A percentile compares a stretch with the other conserved stretches of the same genome.
phyloP scores from a whole-genome alignment of 108 stramenopile species.

The Discostella stelligeroides region DNA sequence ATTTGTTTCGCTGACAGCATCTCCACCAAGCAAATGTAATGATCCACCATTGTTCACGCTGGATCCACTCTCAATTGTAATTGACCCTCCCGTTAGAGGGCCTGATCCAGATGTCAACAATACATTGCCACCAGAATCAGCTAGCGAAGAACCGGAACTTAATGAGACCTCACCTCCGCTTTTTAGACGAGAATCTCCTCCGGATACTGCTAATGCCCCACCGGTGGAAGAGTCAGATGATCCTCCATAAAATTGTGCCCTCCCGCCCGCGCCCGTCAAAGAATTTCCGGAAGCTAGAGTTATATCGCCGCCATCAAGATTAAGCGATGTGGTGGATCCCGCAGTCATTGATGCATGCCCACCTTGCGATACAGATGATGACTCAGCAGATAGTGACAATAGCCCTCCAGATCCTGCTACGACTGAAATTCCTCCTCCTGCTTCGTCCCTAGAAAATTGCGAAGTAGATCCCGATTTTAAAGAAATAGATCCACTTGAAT shows the following conservation, averaged over 20 bases:
- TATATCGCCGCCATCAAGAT: slow-evolving; percentile 8
- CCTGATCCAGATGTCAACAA: slow-evolving; percentile 11
- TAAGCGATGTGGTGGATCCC: slow-evolving; percentile 2
- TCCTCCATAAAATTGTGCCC: slow-evolving; percentile 15
- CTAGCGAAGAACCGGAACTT: not conserved
- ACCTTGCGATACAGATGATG: slow-evolving; percentile 3
- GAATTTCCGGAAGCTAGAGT: slow-evolving; percentile 12
- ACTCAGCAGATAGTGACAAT: slow-evolving; percentile 5
- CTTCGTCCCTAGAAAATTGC: not conserved
- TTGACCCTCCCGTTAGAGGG: slow-evolving; percentile 10
- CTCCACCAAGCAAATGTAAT: not conserved
- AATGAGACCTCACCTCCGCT: not conserved
- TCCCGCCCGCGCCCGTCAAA: slow-evolving; percentile 22
- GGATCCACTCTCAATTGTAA: slow-evolving; percentile 11
- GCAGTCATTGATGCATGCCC: slow-evolving; percentile 18
- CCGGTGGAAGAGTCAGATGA: slow-evolving; percentile 24
- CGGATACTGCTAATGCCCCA: slow-evolving; percentile 12
- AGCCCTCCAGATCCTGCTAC: slow-evolving; percentile 8
- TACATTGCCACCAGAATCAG: slow-evolving; percentile 18
- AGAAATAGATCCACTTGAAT: slow-evolving; percentile 3
- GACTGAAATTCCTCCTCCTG: slow-evolving; percentile 4
- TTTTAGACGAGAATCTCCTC: slow-evolving; percentile 15
- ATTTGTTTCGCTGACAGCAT: not conserved
- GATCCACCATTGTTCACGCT: not conserved
- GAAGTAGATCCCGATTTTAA: slow-evolving; percentile 2